phyloP scores from a whole-genome alignment of 768 basidiomycete genomes.

The Leccinum variicolor region DNA sequence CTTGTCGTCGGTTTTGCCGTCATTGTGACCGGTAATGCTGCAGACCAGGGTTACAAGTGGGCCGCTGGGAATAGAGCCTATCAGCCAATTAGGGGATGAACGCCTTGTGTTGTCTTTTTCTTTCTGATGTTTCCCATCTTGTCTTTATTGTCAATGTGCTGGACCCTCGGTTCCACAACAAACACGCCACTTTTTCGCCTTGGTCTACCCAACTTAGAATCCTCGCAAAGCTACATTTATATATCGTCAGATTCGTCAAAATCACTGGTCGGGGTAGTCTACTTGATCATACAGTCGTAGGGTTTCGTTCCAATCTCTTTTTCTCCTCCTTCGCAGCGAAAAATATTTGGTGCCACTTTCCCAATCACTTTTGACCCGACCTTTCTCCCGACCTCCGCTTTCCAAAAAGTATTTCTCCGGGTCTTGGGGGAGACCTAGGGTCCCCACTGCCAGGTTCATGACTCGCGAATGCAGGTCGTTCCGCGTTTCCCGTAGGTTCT shows the following conservation, averaged over 20 bases:
- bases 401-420: conserved; percentile 65
- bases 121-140: not conserved
- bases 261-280: conserved; percentile 66
- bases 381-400: conserved; percentile 65
- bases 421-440: conserved; percentile 60
- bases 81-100: conserved; percentile 31
- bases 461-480: conserved; percentile 60
- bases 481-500: conserved; percentile 50
- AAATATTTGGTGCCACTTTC: conserved; percentile 74
- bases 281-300: conserved; percentile 77
- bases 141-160: not conserved
- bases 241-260: conserved; percentile 8
- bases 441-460: conserved; percentile 56
- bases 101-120: not conserved
- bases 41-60: conserved; percentile 53
- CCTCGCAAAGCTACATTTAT: not conserved
- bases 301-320: conserved; percentile 90
- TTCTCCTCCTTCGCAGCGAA: conserved; percentile 71
- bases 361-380: conserved; percentile 62
- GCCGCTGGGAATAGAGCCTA: conserved; percentile 76
- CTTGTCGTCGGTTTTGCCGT: conserved; percentile 52
- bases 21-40: conserved; percentile 57
- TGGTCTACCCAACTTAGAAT: not conserved
- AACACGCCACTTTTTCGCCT: not conserved
- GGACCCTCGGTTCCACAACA: not conserved